phyloP scores from a whole-genome alignment of 495 filamentous ascomycete genomes.

The Hypoxylon lienhwacheense region DNA sequence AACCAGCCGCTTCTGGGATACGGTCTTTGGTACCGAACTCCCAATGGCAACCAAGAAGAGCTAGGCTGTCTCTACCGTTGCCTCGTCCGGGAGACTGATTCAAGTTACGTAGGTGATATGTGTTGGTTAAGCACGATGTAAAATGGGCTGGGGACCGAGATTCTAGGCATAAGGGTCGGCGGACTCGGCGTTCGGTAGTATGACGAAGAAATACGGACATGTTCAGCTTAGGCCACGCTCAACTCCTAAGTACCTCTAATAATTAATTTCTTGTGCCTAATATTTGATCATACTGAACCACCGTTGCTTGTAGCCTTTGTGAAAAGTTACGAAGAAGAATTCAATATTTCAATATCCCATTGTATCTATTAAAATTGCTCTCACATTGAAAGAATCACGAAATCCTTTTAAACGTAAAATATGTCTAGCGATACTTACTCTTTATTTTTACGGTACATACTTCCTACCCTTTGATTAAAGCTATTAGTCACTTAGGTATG shows the following conservation, averaged over 20 bases:
- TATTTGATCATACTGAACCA: too few relatives aligned
- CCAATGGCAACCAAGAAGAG: slow-evolving; percentile 59
- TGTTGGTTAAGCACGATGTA: slow-evolving; percentile 9
- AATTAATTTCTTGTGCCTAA: slow-evolving; percentile 19
- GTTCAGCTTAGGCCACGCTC: slow-evolving; percentile 29
- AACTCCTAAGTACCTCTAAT: slow-evolving; percentile 28
- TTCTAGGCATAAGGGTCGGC: slow-evolving; percentile 18
- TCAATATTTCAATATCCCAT: too few relatives aligned
- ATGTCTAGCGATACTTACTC: too few relatives aligned
- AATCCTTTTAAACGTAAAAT: too few relatives aligned
- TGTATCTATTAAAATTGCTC: too few relatives aligned
- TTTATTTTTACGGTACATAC: too few relatives aligned
- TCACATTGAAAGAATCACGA: too few relatives aligned
- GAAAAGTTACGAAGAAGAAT: too few relatives aligned
- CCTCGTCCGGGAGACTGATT: background rate
- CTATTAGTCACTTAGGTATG: too few relatives aligned
- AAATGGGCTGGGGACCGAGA: slow-evolving; percentile 4
- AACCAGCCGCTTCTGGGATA: slow-evolving; percentile 97
- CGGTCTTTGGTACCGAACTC: slow-evolving; percentile 86
- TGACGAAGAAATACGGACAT: slow-evolving; percentile 16
- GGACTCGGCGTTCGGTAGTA: slow-evolving; percentile 22
- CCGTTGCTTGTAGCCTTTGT: too few relatives aligned
- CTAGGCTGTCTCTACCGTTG: slow-evolving; percentile 36
- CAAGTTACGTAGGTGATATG: slow-evolving; percentile 1
- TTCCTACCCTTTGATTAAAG: too few relatives aligned